Conservation (phyloP, 2,329 filamentous ascomycete genomes). For the Cephalotrichum gorgonifer region DNA sequence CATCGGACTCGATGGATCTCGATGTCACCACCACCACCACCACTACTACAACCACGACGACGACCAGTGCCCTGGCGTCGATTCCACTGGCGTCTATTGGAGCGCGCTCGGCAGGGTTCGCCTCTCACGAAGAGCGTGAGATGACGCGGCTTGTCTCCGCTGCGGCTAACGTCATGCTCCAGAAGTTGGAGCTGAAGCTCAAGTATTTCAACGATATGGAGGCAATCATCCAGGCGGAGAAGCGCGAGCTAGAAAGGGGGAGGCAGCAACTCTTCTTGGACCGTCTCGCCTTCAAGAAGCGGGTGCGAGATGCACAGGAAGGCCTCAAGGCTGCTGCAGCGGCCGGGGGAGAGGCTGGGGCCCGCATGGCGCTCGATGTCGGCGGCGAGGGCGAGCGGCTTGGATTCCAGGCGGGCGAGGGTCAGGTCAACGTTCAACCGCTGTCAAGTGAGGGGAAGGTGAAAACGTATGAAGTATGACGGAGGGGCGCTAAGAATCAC, state of each 20-base stretch:
- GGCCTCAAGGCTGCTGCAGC: slow-evolving; percentile 48
- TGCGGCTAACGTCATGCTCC: slow-evolving; percentile 84
- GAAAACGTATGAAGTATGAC: slow-evolving; percentile 47
- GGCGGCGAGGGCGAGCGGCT: slow-evolving; percentile 40
- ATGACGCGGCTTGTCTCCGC: slow-evolving; percentile 90
- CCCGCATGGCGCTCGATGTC: slow-evolving; percentile 35
- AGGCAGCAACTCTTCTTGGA: slow-evolving; percentile 92
- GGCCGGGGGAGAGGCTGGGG: slow-evolving; percentile 37
- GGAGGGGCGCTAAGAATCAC: too few relatives aligned
- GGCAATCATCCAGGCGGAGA: slow-evolving; percentile 79
- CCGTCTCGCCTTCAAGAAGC: slow-evolving; percentile 77
- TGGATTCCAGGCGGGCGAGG: slow-evolving; percentile 37
- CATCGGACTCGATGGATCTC: slow-evolving; percentile 52
- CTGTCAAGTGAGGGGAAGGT: slow-evolving; percentile 43
- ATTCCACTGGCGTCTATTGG: slow-evolving; percentile 80
- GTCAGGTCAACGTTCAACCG: slow-evolving; percentile 37
- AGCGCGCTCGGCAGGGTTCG: slow-evolving; percentile 75
- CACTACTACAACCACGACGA: slow-evolving; percentile 35
- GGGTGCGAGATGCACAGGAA: slow-evolving; percentile 75
- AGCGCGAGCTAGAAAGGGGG: slow-evolving; percentile 82
- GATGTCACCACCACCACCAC: slow-evolving; percentile 43
- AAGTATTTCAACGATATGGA: slow-evolving; percentile 97
- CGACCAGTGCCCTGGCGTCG: slow-evolving; percentile 49
- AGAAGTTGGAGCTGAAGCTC: slow-evolving; percentile 93
- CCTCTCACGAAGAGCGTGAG: slow-evolving; percentile 92